Percentiles rank a stretch among this genome's conserved stretches.
Conservation (phyloP, 2,329 filamentous ascomycete genomes). For the Pestalotiopsis sp. region DNA sequence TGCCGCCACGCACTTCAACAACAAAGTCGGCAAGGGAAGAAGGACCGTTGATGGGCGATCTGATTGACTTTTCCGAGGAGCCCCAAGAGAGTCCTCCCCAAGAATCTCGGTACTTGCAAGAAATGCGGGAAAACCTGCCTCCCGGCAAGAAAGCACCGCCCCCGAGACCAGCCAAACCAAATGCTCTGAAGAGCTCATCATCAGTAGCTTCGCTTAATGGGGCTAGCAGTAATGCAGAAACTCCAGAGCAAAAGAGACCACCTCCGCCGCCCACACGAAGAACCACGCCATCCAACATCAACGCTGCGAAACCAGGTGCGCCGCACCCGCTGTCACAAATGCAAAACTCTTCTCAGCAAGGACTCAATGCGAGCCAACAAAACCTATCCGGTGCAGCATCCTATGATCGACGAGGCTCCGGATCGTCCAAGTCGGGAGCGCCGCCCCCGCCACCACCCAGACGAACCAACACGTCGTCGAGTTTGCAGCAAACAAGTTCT, state of each 20-base stretch:
- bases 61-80: conserved; percentile 65
- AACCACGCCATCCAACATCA: conserved; percentile 23
- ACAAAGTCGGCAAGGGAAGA: conserved; percentile 26
- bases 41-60: conserved; percentile 53
- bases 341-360: conserved; percentile 40
- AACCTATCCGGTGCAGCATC: not conserved
- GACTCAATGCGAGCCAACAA: conserved; percentile 12
- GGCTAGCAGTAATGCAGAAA: conserved; percentile 14
- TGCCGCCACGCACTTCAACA: conserved; percentile 34
- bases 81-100: conserved; percentile 40
- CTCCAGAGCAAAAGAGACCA: conserved; percentile 19
- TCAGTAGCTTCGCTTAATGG: conserved; percentile 24
- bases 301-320: conserved; percentile 21
- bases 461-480: conserved; percentile 44
- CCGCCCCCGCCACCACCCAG: conserved; percentile 52
- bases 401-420: conserved; percentile 17
- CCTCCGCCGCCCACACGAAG: conserved; percentile 40
- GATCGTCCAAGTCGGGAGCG: conserved; percentile 14
- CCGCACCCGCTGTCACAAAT: conserved; percentile 42
- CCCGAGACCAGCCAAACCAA: conserved; percentile 61
- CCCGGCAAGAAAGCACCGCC: conserved; percentile 41
- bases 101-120: conserved; percentile 33
- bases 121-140: conserved; percentile 27
- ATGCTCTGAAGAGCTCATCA: conserved; percentile 50
- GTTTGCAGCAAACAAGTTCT: conserved; percentile 31